Evolutionary conservation across 2,329 filamentous ascomycete species (phyloP), one percentile per base, ranked within the genome.

Genomic region (Claviceps humidiphila): DNA sequence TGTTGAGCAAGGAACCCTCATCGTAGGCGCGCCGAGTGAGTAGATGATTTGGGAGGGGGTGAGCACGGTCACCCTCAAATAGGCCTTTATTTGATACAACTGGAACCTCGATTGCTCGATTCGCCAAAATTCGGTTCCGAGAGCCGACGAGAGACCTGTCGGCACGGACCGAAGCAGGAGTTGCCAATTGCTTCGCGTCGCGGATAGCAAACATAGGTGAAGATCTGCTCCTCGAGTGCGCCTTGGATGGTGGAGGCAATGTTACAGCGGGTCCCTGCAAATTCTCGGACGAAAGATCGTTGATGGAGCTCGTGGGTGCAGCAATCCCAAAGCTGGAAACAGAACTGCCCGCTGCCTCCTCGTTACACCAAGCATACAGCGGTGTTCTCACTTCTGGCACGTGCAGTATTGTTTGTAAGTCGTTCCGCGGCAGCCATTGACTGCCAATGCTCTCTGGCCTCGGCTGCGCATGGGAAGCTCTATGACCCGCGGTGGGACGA

Each of bases 151-250:
- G 41, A 24, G 13, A 24, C 30, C 41, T 46, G 16, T 14, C 30
- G 5, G 20, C n/a, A 13, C 22, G 34, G 37, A 39, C 49, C 20
- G 43, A 48, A 44, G 40, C 47, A 22, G 51, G 41, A 30, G 51
- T 26, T 7, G 45, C 37, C 37, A 48, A 50, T 40, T 49, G 50
- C 14, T 48, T 39, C n/a, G 14, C 11, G 5, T 49, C 47, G 22
- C 47, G 34, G 14, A 62, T 54, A 7, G 75, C 74, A 44, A 79
- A 64, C 2, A 78, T 66, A 2, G 74, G 74, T 16, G 76, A 79
- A 3, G 75, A 78, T 49, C 68, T 70, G 17, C 74, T 71, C 57
- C 72, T 71, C 17, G 59, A 59, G 46, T 61, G 66, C 14, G 64
- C 61, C 50, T 59, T 49, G 34, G 61, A 53, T 46, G 49, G 49